Percentiles rank a stretch among this genome's conserved stretches.
phyloP scores from a whole-genome alignment of 345 rosid genomes.

The Excoecaria agallocha region DNA sequence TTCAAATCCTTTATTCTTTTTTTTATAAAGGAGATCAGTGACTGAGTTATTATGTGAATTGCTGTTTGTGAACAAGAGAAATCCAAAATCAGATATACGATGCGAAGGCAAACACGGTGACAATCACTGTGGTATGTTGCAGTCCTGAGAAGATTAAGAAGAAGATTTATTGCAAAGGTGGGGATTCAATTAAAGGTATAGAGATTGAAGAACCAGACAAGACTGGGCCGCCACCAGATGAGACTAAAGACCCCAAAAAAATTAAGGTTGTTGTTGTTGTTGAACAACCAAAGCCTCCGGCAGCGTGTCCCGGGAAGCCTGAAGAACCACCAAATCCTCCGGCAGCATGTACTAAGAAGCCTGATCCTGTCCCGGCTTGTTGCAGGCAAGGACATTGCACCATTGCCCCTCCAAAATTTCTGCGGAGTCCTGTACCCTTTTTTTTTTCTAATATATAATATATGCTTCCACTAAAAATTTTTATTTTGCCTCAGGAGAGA shows the following conservation, averaged over 20 bases:
- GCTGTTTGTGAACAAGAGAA: too few species aligned
- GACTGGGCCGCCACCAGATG: slow-evolving; percentile 3
- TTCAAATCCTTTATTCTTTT: too few species aligned
- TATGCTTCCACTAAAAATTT: too few species aligned
- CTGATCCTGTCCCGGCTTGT: not conserved
- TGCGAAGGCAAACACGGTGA: slow-evolving; percentile 59
- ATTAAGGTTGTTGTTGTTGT: not conserved
- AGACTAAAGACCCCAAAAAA: not conserved
- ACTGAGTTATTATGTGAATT: too few species aligned
- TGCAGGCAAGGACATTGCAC: too few species aligned
- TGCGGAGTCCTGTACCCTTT: too few species aligned
- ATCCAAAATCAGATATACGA: slow-evolving; percentile 56
- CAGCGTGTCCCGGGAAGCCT: not conserved
- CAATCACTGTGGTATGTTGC: slow-evolving; percentile 72
- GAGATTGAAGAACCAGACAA: slow-evolving; percentile 36
- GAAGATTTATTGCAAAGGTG: slow-evolving; percentile 55
- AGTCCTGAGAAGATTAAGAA: slow-evolving; percentile 65
- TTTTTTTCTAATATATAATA: too few species aligned
- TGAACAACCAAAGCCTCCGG: not conserved
- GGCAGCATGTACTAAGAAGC: not conserved
- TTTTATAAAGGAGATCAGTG: too few species aligned
- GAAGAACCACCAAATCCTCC: not conserved
- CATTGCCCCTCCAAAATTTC: too few species aligned
- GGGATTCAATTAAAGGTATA: slow-evolving; percentile 50
- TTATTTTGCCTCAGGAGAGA: too few species aligned